These are phyloP conservation scores for Modicella reniformis DNA, from an alignment of 371 early-diverging fungal species.

Conservation along the genomic window DNA sequence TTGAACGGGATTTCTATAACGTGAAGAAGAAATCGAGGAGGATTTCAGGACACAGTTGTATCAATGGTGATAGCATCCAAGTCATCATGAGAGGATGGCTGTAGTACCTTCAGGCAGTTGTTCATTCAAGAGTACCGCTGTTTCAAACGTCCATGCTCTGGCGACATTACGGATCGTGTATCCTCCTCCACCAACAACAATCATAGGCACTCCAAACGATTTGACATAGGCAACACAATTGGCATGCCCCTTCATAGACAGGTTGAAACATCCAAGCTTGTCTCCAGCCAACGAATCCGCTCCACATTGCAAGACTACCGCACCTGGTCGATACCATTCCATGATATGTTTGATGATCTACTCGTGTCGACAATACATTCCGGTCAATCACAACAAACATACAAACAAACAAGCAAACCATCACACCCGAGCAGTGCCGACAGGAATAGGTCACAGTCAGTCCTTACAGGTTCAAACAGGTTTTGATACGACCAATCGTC, in stretches of 20 bases:
- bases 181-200: conserved; percentile 99
- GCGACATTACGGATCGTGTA: conserved; percentile 99
- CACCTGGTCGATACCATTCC: conserved; percentile 94
- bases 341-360: conserved; percentile 83
- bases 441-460: too few relatives aligned
- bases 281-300: conserved; percentile 99
- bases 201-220: conserved; percentile 89
- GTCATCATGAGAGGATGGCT: background rate
- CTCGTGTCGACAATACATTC: too few relatives aligned
- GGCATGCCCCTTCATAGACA: conserved; percentile 92
- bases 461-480: conserved; percentile 91
- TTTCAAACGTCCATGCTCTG: conserved; percentile 98
- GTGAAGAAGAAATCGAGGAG: conserved; percentile 38
- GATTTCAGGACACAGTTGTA: too few relatives aligned
- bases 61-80: background rate
- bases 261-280: conserved; percentile 98
- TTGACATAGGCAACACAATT: conserved; percentile 95
- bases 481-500: conserved; percentile 94
- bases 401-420: background rate
- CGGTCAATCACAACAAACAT: background rate
- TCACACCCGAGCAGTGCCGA: too few relatives aligned
- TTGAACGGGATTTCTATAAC: conserved; percentile 87
- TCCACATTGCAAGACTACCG: conserved; percentile 98
- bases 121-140: conserved; percentile 71
- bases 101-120: conserved; percentile 45